phyloP scores from a whole-genome alignment of 2,329 filamentous ascomycete species.

The Apiospora sp. region DNA sequence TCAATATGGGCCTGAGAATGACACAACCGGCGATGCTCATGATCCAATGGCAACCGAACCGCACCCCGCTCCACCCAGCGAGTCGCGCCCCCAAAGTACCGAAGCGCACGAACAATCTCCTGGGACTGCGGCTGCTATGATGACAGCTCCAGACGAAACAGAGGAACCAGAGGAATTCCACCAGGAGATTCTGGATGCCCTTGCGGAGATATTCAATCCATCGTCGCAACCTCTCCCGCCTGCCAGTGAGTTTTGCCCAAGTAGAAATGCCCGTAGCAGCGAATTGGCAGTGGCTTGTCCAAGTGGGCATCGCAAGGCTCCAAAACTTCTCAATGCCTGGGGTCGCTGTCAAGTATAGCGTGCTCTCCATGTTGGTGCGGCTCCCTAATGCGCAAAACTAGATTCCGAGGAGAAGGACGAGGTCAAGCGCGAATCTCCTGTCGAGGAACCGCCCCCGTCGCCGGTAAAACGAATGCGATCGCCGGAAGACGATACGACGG shows the following conservation, averaged over 20 bases:
- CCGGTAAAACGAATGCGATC: conserved; percentile 39
- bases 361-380: conserved; percentile 25
- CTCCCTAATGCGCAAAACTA: conserved; percentile 28
- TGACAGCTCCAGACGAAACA: conserved; percentile 4
- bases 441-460: conserved; percentile 31
- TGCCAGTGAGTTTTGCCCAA: conserved; percentile 2
- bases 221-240: background rate
- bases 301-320: background rate
- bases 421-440: conserved; percentile 40
- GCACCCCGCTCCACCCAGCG: background rate
- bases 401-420: conserved; percentile 39
- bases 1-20: background rate
- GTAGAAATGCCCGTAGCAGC: conserved; percentile 2
- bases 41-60: background rate
- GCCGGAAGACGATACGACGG: conserved; percentile 29
- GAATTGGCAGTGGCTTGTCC: background rate
- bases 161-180: background rate
- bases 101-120: background rate
- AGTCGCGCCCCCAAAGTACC: background rate
- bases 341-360: background rate
- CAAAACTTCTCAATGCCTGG: background rate
- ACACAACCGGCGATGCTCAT: background rate
- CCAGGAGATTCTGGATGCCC: background rate
- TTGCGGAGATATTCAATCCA: background rate
- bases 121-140: conserved; percentile 24